Percentiles rank a stretch among this genome's conserved stretches.
These are phyloP conservation scores for Lunasporangiospora selenospora DNA, from an alignment of 192 early-diverging fungal species.

Conservation along the genomic window DNA sequence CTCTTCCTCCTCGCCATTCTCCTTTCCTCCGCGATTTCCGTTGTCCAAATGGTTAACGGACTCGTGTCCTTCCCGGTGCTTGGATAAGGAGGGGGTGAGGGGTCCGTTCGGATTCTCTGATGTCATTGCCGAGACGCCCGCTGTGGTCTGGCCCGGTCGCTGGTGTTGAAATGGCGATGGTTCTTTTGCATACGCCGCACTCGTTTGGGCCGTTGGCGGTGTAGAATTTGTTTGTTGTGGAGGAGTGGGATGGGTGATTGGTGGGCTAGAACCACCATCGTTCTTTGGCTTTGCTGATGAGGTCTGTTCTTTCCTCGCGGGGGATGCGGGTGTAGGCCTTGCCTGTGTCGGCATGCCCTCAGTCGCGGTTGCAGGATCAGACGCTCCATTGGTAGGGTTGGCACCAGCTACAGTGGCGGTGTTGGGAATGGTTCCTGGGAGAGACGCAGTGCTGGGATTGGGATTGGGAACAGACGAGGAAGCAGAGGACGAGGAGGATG, in stretches of 20 bases:
- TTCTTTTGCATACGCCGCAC: too few species aligned
- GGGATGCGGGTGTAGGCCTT: too few species aligned
- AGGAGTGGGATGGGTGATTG: too few species aligned
- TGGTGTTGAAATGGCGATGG: neutral
- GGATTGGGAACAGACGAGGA: neutral
- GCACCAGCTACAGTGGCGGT: conserved; percentile 1
- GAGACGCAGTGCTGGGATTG: neutral
- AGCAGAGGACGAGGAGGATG: neutral
- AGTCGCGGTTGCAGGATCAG: neutral
- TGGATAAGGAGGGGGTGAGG: neutral
- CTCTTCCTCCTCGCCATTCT: conserved; percentile 18
- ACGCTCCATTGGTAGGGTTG: neutral
- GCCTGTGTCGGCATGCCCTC: too few species aligned
- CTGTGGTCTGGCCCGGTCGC: conserved; percentile 4
- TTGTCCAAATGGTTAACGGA: neutral
- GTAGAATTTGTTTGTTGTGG: too few species aligned
- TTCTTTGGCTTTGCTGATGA: too few species aligned
- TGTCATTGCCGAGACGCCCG: too few species aligned
- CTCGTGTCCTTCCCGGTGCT: neutral
- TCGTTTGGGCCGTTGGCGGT: too few species aligned
- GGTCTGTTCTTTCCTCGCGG: too few species aligned
- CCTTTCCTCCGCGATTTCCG: neutral
- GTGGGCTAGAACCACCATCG: too few species aligned
- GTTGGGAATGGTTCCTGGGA: neutral
- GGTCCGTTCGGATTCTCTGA: too few species aligned